Conservation (phyloP, 139 green algal species). For the Nannochloris sp. region DNA sequence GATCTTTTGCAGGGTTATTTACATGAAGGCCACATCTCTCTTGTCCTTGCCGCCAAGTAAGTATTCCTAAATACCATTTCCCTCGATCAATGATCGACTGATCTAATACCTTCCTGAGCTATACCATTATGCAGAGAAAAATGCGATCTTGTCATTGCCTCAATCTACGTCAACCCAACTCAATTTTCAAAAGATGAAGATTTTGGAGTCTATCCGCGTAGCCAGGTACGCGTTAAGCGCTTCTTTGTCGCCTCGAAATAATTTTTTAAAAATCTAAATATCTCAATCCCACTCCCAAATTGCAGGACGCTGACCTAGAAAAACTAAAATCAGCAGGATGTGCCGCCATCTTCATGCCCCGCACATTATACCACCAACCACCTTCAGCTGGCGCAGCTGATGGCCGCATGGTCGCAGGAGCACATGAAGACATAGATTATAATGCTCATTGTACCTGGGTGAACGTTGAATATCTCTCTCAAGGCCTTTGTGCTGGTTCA, state of each 20-base stretch:
- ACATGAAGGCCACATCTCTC: slow-evolving; percentile 88
- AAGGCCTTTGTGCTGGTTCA: slow-evolving; percentile 69
- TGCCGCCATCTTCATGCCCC: slow-evolving; percentile 64
- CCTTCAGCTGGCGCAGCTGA: slow-evolving; percentile 13
- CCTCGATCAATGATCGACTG: neutral
- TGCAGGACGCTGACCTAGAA: slow-evolving; percentile 61
- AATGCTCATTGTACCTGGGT: slow-evolving; percentile 78
- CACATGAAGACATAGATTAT: neutral
- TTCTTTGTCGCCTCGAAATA: neutral
- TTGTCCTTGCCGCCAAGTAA: slow-evolving; percentile 66
- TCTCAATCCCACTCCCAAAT: neutral
- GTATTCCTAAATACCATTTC: too few species aligned
- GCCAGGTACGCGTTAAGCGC: slow-evolving; percentile 49
- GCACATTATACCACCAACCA: slow-evolving; percentile 22
- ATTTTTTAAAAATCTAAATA: slow-evolving; percentile 11
- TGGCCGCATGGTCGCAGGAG: slow-evolving; percentile 49
- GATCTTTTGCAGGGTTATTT: slow-evolving; percentile 77
- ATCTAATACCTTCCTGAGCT: neutral
- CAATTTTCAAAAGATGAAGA: slow-evolving; percentile 87
- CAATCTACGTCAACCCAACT: slow-evolving; percentile 96
- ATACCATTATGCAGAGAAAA: slow-evolving; percentile 46
- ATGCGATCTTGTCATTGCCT: slow-evolving; percentile 81
- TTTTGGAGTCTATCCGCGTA: slow-evolving; percentile 87
- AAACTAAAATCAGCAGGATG: slow-evolving; percentile 61
- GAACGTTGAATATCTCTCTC: slow-evolving; percentile 66